Evolutionary conservation across 1,284 basidiomycete species (phyloP).

Genomic region (Hortiboletus rubellus): DNA sequence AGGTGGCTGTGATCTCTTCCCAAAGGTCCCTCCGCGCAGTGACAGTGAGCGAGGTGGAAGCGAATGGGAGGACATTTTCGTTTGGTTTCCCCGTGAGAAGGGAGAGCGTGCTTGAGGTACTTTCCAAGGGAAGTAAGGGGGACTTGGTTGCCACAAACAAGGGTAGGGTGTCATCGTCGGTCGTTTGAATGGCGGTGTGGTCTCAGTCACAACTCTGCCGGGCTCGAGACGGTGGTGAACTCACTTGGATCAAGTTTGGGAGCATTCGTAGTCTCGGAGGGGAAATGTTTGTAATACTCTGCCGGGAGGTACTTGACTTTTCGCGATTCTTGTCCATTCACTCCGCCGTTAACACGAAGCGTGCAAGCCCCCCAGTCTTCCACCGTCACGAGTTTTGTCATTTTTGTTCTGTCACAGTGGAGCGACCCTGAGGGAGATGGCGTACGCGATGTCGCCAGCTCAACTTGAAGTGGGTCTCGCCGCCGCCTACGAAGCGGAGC

Average conservation of each 20-base stretch:
- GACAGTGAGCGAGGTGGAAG: constrained; percentile 8
- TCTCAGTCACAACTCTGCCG: neutral
- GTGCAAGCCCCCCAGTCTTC: neutral
- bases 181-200: neutral
- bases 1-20: neutral
- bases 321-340: neutral
- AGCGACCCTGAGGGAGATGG: neutral
- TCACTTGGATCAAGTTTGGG: neutral
- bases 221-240: neutral
- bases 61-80: constrained; percentile 3
- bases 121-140: constrained; percentile 5
- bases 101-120: neutral
- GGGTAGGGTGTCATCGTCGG: neutral
- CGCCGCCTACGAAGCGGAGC: neutral
- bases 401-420: neutral
- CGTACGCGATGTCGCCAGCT: neutral
- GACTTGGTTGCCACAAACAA: neutral
- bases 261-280: neutral
- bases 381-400: neutral
- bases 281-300: constrained; percentile 1
- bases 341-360: neutral
- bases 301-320: neutral
- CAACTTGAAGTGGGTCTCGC: neutral
- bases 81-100: constrained; percentile 2
- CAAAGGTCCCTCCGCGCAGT: neutral